Conservation (phyloP, 2,329 filamentous ascomycete genomes). For the Knufia fluminis region DNA sequence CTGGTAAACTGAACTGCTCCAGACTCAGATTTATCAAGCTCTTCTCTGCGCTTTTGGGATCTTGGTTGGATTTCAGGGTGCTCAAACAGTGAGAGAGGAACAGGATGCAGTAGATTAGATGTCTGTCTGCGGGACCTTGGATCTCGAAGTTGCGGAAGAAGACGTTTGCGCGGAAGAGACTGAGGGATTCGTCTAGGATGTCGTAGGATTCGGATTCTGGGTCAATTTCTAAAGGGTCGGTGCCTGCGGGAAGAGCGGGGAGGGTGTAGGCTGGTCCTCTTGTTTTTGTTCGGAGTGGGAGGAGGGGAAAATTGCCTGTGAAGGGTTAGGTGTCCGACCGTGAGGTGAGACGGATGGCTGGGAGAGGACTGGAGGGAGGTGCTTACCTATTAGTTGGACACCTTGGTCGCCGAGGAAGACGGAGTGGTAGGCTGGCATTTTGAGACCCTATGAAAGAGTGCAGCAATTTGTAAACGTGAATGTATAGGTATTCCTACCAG, state of each 20-base stretch:
- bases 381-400: conserved; percentile 53
- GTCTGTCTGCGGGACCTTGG: conserved; percentile 85
- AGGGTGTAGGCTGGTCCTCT: conserved; percentile 91
- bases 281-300: conserved; percentile 88
- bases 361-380: not conserved
- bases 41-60: conserved; percentile 57
- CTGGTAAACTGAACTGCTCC: conserved; percentile 90
- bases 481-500: not conserved
- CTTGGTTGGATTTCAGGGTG: conserved; percentile 72
- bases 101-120: conserved; percentile 93
- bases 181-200: conserved; percentile 85
- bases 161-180: conserved; percentile 92
- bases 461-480: not conserved
- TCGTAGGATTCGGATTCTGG: conserved; percentile 90
- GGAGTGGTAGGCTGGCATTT: conserved; percentile 80
- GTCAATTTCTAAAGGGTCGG: conserved; percentile 48
- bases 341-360: conserved; percentile 3
- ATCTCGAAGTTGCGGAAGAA: conserved; percentile 99
- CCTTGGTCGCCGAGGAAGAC: conserved; percentile 80
- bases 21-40: conserved; percentile 80
- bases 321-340: conserved; percentile 24
- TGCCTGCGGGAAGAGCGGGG: conserved; percentile 51
- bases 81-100: conserved; percentile 84
- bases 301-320: conserved; percentile 85
- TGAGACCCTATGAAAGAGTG: not conserved